Base-by-base conservation (phyloP, 768 basidiomycete genomes). In the Naganishia antarctica region DNA sequence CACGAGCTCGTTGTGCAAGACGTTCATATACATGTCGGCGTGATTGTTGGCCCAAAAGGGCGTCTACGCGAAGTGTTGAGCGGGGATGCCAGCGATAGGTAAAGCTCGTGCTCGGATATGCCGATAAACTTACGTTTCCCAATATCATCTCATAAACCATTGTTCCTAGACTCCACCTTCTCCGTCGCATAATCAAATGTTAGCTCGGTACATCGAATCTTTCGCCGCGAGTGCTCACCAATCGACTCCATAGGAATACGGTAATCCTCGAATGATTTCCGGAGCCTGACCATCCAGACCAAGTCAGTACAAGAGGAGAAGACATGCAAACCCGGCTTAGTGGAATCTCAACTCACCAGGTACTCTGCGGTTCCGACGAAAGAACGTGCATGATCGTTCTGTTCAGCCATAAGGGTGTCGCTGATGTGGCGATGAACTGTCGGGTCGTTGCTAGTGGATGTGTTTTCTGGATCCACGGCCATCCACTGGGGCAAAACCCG, bases 201-300 rank as follows among this genome's bases (percentile, higher is more conserved):
- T n/a, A n/a, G n/a, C n/a, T n/a, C n/a, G n/a, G n/a, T n/a, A n/a
- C n/a, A n/a, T n/a, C n/a, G n/a, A n/a, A 25, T 71, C 49, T 64
- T 46, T 85, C 88, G 81, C 77, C 93, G 92, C 69, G 93, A 94
- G 88, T 69, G 88, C 90, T 93, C 92, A 99, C 90, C 91, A 94
- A 76, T 98, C 94, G 23, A 94, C 91, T 69, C 92, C 90, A 72
- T 91, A 98, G 68, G 87, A 87, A 74, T 98, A 94, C 21, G 86
- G 83, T 70, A 88, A 77, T 0, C 92, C 90, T 71, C 91, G 89
- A 70, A 98, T 91, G 47, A 98, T 92, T 79, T 99, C 94, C 0
- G 96, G 96, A 13, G 96, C 91, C 76, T 78, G 50, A 21, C 21
- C 23, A 23, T 29, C 23, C 37, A 16, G 34, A 51, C 15, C 44